phyloP scores from a whole-genome alignment of 2,329 filamentous ascomycete genomes.

The Alternaria sp. region DNA sequence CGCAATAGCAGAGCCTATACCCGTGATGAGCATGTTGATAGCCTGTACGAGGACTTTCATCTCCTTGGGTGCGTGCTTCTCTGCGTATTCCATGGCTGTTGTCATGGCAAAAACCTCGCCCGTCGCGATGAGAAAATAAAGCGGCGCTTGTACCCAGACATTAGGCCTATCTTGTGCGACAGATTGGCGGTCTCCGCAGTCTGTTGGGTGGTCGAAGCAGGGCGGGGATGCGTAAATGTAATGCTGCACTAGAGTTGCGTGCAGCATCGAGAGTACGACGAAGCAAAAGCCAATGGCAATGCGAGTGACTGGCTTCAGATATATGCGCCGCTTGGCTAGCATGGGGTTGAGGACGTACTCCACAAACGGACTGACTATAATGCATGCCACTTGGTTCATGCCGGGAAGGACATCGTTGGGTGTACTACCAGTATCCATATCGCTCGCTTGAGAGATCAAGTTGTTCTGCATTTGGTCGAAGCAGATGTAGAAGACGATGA shows the following conservation, averaged over 20 bases:
- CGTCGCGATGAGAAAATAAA: slow-evolving; percentile 49
- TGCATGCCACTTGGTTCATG: slow-evolving; percentile 42
- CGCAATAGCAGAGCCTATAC: slow-evolving; percentile 38
- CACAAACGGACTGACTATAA: slow-evolving; percentile 41
- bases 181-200: slow-evolving; percentile 26
- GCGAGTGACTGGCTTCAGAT: slow-evolving; percentile 36
- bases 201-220: slow-evolving; percentile 45
- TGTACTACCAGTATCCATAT: slow-evolving; percentile 41
- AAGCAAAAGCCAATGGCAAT: slow-evolving; percentile 44
- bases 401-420: slow-evolving; percentile 47
- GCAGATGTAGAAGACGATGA: slow-evolving; percentile 45
- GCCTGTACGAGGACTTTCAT: slow-evolving; percentile 51
- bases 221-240: slow-evolving; percentile 39
- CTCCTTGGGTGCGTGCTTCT: slow-evolving; percentile 50
- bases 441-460: slow-evolving; percentile 45
- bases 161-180: slow-evolving; percentile 41
- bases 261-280: slow-evolving; percentile 35
- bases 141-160: slow-evolving; percentile 51
- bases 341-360: slow-evolving; percentile 38
- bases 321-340: slow-evolving; percentile 34
- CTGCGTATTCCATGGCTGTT: slow-evolving; percentile 53
- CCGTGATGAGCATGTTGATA: slow-evolving; percentile 41
- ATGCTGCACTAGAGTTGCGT: slow-evolving; percentile 40
- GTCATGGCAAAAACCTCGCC: slow-evolving; percentile 54
- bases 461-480: slow-evolving; percentile 51